These are phyloP conservation scores for Stygiomarasmius scandens DNA, from an alignment of 1,284 basidiomycete species.

Conservation along the genomic window DNA sequence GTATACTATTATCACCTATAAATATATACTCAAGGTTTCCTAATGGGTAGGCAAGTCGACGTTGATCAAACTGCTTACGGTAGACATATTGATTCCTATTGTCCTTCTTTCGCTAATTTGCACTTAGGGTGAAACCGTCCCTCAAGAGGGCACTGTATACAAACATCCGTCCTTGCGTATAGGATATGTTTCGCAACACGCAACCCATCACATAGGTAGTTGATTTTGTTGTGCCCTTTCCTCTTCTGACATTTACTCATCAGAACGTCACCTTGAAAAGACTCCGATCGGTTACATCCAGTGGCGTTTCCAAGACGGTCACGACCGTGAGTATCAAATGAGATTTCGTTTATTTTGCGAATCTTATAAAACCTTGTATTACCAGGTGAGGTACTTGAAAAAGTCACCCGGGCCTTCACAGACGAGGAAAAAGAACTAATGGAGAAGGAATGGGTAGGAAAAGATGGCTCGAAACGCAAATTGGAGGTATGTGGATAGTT, in stretches of 20 bases:
- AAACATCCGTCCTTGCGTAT: slow-evolving; percentile 96
- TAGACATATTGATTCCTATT: slow-evolving; percentile 33
- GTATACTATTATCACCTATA: no score
- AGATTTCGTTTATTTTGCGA: slow-evolving; percentile 16
- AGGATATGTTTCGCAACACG: slow-evolving; percentile 98
- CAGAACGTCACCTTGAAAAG: slow-evolving; percentile 92
- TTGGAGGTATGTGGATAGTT: slow-evolving; percentile 66
- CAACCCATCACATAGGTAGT: slow-evolving; percentile 89
- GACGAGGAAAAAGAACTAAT: slow-evolving; percentile 83
- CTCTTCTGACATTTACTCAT: slow-evolving; percentile 9
- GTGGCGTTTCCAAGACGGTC: slow-evolving; percentile 99
- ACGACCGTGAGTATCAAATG: slow-evolving; percentile 75
- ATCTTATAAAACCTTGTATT: slow-evolving; percentile 13
- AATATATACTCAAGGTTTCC: no score
- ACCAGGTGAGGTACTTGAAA: slow-evolving; percentile 86
- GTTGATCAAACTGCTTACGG: slow-evolving; percentile 95
- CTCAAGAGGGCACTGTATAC: slow-evolving; percentile 92
- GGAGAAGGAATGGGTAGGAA: slow-evolving; percentile 90
- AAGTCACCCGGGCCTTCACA: slow-evolving; percentile 89
- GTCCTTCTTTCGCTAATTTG: slow-evolving; percentile 17
- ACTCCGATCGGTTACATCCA: slow-evolving; percentile 96
- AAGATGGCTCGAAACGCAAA: slow-evolving; percentile 90
- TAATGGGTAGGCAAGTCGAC: no score
- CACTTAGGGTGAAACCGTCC: slow-evolving; percentile 84
- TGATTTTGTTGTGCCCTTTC: slow-evolving; percentile 12